Conservation (phyloP, 2,329 filamentous ascomycete genomes). For the Fusarium secorum region DNA sequence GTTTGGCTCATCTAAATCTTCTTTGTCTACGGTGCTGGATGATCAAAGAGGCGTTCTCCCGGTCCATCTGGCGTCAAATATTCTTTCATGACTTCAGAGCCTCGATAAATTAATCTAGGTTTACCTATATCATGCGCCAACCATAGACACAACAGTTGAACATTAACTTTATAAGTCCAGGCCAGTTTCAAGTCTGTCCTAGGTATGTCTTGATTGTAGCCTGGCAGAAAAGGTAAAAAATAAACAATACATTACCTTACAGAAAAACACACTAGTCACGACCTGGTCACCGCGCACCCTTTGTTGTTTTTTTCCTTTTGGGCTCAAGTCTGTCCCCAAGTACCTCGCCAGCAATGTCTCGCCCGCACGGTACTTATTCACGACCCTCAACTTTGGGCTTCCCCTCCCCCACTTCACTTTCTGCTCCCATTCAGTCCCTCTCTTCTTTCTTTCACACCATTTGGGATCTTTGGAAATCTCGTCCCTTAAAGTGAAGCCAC, state of each 20-base stretch:
- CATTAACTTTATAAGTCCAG: not conserved
- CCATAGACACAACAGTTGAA: not conserved
- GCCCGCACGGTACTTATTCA: constrained; percentile 11
- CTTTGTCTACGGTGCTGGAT: not conserved
- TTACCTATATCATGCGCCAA: not conserved
- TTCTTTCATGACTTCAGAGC: not conserved
- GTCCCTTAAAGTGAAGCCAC: constrained; percentile 27
- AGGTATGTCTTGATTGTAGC: not conserved
- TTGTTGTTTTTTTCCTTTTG: constrained; percentile 32
- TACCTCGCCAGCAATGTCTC: constrained; percentile 14
- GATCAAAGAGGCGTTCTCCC: not conserved
- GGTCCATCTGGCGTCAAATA: not conserved
- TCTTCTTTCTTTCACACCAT: constrained; percentile 39
- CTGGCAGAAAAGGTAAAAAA: not conserved
- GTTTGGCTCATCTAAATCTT: not conserved
- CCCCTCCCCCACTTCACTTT: constrained; percentile 42
- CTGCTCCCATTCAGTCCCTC: constrained; percentile 35
- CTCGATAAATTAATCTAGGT: not conserved
- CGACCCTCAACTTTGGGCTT: constrained; percentile 31
- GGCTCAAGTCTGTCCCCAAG: constrained; percentile 18
- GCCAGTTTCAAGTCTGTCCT: not conserved
- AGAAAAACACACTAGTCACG: constrained; percentile 28
- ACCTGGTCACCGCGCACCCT: constrained; percentile 28
- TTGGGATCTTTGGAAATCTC: constrained; percentile 38
- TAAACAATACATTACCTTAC: not conserved